Evolutionary conservation across 1,284 basidiomycete genomes (phyloP).

Genomic region (Phaffia rhodozyma): DNA sequence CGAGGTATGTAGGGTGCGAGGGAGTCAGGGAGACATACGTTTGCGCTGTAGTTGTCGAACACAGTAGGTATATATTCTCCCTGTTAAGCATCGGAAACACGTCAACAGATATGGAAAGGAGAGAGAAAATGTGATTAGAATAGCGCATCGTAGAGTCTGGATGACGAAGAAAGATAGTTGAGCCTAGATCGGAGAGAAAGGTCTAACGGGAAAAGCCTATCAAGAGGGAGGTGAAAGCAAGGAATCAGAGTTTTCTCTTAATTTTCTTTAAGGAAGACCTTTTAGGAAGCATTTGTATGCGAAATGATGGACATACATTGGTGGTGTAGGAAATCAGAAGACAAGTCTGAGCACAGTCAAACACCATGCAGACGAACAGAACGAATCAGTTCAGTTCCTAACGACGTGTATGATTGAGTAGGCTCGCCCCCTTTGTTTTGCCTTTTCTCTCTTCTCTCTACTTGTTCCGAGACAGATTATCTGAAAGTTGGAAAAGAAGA

Average conservation of each 20-base stretch:
- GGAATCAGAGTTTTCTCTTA: too few species aligned
- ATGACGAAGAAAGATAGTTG: neutral
- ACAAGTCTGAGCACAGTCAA: slow-evolving; percentile 55
- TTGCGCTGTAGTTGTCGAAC: slow-evolving; percentile 32
- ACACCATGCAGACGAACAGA: neutral
- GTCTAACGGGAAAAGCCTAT: slow-evolving; percentile 15
- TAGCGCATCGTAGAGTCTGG: neutral
- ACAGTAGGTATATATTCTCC: slow-evolving; percentile 95
- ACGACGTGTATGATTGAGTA: slow-evolving; percentile 7
- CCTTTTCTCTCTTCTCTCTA: too few species aligned
- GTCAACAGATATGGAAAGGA: neutral
- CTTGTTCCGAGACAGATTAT: too few species aligned
- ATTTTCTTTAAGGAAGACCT: too few species aligned
- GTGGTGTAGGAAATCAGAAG: slow-evolving; percentile 95
- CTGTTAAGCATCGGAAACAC: slow-evolving; percentile 33
- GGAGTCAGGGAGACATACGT: slow-evolving; percentile 82
- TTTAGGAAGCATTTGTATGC: neutral
- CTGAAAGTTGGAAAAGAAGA: slow-evolving; percentile 13
- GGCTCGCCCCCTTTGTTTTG: neutral
- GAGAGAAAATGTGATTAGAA: neutral
- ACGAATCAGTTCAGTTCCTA: neutral
- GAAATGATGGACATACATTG: slow-evolving; percentile 52
- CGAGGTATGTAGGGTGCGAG: slow-evolving; percentile 44
- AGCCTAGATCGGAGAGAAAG: neutral
- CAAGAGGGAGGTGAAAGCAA: slow-evolving; percentile 16